Evolutionary conservation across 2,329 filamentous ascomycete genomes (phyloP).

Genomic region (Diplodia intermedia): DNA sequence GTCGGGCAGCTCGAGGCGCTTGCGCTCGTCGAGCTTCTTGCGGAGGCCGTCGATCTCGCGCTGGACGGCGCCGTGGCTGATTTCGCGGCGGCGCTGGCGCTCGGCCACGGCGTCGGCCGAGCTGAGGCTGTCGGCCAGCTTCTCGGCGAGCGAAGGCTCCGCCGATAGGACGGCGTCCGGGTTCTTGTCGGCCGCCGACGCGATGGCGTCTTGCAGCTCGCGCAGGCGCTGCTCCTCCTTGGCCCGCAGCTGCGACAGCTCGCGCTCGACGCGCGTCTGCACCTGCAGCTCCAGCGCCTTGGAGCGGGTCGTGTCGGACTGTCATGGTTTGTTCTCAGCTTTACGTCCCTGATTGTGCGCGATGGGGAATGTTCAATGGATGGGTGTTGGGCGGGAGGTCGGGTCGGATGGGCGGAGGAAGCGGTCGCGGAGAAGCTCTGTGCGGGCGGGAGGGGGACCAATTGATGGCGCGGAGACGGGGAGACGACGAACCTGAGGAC

Average conservation of each 20-base stretch:
- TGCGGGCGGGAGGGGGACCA: not conserved
- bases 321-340: constrained; percentile 30
- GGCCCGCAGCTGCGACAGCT: constrained; percentile 80
- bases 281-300: constrained; percentile 85
- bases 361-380: constrained; percentile 4
- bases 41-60: constrained; percentile 65
- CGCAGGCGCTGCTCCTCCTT: constrained; percentile 73
- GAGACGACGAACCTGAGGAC: constrained; percentile 72
- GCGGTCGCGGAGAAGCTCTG: not conserved
- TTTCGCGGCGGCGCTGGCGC: constrained; percentile 54
- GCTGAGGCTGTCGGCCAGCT: constrained; percentile 46
- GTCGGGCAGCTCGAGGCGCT: constrained; percentile 69
- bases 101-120: constrained; percentile 47
- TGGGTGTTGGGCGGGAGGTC: not conserved
- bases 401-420: not conserved
- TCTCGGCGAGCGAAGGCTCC: constrained; percentile 44
- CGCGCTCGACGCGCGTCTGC: constrained; percentile 82
- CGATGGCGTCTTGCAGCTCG: constrained; percentile 70
- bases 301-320: constrained; percentile 89
- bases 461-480: constrained; percentile 11
- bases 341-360: constrained; percentile 15
- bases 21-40: constrained; percentile 58
- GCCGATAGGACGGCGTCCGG: constrained; percentile 34
- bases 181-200: constrained; percentile 51
- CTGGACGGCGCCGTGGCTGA: constrained; percentile 61